Conservation (phyloP, 305 asterid species). For the Fraxinus velutina region DNA sequence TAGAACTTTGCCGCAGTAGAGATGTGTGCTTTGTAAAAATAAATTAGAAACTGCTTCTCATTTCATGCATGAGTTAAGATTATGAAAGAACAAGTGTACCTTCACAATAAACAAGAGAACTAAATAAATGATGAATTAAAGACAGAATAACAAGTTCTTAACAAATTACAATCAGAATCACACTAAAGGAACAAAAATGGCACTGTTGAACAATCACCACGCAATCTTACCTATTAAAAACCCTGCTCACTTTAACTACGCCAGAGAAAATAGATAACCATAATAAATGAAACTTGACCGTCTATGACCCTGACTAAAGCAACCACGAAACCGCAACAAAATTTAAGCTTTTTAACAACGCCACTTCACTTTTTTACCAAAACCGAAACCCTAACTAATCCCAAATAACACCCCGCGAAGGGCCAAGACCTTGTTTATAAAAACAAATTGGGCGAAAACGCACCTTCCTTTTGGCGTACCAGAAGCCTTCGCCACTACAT, state of each 20-base stretch:
- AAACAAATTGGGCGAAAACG: constrained; percentile 7
- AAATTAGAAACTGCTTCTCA: background rate
- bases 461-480: constrained; percentile 63
- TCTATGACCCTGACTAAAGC: constrained; percentile 3
- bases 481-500: constrained; percentile 35
- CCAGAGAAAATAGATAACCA: background rate
- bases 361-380: background rate
- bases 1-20: background rate
- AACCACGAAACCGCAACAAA: background rate
- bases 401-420: background rate
- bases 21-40: background rate
- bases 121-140: background rate
- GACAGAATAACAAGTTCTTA: background rate
- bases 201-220: background rate
- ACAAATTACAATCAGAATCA: background rate
- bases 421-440: background rate
- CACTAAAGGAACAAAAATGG: background rate
- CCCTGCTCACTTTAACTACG: background rate
- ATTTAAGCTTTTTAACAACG: background rate
- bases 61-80: background rate
- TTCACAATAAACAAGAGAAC: background rate
- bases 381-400: constrained; percentile 24
- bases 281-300: constrained; percentile 6
- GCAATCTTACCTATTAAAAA: background rate
- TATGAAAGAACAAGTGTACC: background rate